Percentiles rank a stretch among this genome's conserved stretches.
phyloP scores from a whole-genome alignment of 805 yeast species.

The Wickerhamiella lipophila region DNA sequence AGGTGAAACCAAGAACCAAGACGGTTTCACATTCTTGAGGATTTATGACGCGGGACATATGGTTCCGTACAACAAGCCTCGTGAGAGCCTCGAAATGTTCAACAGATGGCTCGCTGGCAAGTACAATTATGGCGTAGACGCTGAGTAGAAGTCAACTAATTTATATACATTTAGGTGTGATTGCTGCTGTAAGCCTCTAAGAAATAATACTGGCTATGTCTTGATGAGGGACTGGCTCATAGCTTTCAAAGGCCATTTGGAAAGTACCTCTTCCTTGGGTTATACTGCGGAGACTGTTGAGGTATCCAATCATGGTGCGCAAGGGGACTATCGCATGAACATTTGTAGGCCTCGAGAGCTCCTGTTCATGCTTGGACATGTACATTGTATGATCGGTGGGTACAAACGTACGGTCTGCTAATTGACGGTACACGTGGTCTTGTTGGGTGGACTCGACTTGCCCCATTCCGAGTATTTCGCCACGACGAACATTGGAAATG shows the following conservation, averaged over 20 bases:
- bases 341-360: conserved; percentile 23
- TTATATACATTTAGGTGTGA: neutral
- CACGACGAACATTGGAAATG: conserved; percentile 63
- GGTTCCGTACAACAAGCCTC: conserved; percentile 89
- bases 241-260: conserved; percentile 63
- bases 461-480: conserved; percentile 56
- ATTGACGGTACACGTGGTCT: conserved; percentile 17
- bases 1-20: conserved; percentile 66
- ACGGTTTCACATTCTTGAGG: conserved; percentile 67
- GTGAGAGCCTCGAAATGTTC: conserved; percentile 62
- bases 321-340: conserved; percentile 76
- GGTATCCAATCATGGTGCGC: conserved; percentile 81
- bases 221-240: conserved; percentile 52
- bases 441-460: conserved; percentile 36
- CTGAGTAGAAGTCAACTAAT: neutral
- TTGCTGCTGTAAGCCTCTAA: no score
- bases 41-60: conserved; percentile 88
- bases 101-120: conserved; percentile 76
- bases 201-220: conserved; percentile 27
- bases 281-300: conserved; percentile 60
- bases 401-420: conserved; percentile 46
- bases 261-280: conserved; percentile 85
- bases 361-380: conserved; percentile 32
- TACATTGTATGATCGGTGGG: conserved; percentile 25
- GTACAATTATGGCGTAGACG: conserved; percentile 18